phyloP scores from a whole-genome alignment of 2,329 filamentous ascomycete species.

The Alternaria hordeiaustralica region DNA sequence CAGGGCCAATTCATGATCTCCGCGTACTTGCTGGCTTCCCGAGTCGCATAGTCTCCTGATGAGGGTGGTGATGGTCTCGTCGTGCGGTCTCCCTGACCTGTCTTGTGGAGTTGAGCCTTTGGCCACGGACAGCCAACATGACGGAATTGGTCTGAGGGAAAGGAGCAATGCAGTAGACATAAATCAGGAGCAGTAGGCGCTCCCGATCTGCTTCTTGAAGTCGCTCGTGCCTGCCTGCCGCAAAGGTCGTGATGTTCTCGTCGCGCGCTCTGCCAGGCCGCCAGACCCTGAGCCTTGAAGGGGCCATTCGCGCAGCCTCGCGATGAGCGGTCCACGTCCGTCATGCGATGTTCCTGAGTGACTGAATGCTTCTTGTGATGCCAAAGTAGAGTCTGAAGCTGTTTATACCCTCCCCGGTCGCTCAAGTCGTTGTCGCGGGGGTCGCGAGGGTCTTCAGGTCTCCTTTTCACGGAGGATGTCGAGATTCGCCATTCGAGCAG shows the following conservation, averaged over 20 bases:
- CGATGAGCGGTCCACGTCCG: neutral
- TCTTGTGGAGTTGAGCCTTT: neutral
- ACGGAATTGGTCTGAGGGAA: neutral
- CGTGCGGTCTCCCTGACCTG: too few relatives aligned
- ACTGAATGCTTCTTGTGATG: rapidly evolving
- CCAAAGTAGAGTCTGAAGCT: neutral
- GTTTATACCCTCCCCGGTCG: too few relatives aligned
- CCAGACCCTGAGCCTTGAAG: neutral
- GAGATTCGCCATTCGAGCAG: neutral
- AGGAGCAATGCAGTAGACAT: neutral
- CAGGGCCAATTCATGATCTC: neutral
- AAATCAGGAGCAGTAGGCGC: neutral
- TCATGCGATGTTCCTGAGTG: neutral
- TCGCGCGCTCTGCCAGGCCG: neutral
- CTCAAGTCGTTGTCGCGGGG: too few relatives aligned
- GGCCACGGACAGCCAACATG: neutral
- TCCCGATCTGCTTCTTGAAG: neutral
- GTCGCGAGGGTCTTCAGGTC: neutral
- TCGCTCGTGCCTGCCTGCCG: neutral
- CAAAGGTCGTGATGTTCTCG: neutral
- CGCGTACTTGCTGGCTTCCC: neutral
- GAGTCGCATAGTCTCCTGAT: neutral
- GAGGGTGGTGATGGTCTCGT: neutral
- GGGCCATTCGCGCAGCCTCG: neutral
- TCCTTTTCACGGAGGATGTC: neutral